Conservation (phyloP, 805 yeast genomes). For the Candida sonorensis region DNA sequence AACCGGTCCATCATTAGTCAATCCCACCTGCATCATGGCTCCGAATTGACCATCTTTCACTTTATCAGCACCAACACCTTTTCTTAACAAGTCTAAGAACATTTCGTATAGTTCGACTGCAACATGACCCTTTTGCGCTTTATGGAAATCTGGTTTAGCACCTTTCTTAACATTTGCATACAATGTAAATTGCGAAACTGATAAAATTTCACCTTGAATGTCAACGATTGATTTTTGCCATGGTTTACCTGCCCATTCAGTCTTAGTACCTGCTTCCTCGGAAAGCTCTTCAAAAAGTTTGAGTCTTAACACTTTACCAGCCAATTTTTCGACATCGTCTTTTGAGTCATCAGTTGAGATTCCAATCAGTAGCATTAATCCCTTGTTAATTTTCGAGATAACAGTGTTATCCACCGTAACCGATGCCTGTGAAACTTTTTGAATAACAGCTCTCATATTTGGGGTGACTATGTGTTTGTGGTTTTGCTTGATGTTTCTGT, state of each 20-base stretch:
- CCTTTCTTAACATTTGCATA: conserved; percentile 85
- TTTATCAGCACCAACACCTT: conserved; percentile 50
- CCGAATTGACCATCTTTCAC: conserved; percentile 91
- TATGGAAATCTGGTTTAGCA: conserved; percentile 90
- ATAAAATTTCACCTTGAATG: conserved; percentile 62
- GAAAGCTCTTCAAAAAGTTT: conserved; percentile 62
- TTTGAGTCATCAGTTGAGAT: conserved; percentile 70
- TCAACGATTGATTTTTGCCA: conserved; percentile 75
- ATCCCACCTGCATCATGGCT: conserved; percentile 92
- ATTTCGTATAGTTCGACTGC: conserved; percentile 45
- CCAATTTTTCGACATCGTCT: conserved; percentile 64
- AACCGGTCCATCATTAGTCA: conserved; percentile 91
- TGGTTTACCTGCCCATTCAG: conserved; percentile 52
- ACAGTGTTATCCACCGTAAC: conserved; percentile 72
- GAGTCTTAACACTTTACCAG: conserved; percentile 58
- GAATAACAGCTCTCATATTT: conserved; percentile 82
- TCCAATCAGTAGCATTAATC: conserved; percentile 79
- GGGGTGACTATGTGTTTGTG: not conserved
- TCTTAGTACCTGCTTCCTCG: conserved; percentile 32
- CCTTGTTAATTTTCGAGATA: conserved; percentile 69
- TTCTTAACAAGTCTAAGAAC: conserved; percentile 42
- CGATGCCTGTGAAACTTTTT: conserved; percentile 81
- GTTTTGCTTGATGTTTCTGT: not conserved
- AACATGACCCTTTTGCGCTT: conserved; percentile 73
- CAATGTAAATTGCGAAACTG: conserved; percentile 90